These are phyloP conservation scores for Dicorynia guianensis DNA, from an alignment of 306 rosid species.

Conservation along the genomic window DNA sequence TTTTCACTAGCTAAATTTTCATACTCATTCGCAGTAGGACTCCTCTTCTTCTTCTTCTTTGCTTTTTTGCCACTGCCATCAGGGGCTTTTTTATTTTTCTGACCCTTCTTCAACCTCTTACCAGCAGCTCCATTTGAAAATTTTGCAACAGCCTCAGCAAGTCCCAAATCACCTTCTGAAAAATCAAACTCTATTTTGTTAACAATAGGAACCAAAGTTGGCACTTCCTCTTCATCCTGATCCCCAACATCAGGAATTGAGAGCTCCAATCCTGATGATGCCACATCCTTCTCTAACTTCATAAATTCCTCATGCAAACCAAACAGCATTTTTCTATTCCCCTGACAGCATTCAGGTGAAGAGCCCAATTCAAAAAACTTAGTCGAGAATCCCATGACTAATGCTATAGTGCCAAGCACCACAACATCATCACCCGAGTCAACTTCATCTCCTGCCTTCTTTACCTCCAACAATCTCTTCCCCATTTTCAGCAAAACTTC, in stretches of 20 bases:
- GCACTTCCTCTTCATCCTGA: conserved; percentile 64
- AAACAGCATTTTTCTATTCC: conserved; percentile 78
- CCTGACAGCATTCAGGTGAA: conserved; percentile 76
- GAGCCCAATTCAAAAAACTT: conserved; percentile 82
- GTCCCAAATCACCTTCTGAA: conserved; percentile 7
- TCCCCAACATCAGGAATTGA: conserved; percentile 52
- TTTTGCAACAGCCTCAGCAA: conserved; percentile 42
- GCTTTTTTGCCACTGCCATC: conserved; percentile 31
- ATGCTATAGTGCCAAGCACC: conserved; percentile 59
- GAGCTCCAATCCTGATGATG: conserved; percentile 59
- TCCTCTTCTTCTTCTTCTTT: conserved; percentile 48
- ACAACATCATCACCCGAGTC: conserved; percentile 50
- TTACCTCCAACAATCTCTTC: conserved; percentile 64
- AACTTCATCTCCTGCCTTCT: conserved; percentile 63
- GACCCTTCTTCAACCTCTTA: conserved; percentile 57
- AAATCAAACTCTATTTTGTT: conserved; percentile 44
- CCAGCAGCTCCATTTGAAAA: conserved; percentile 31
- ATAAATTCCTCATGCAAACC: conserved; percentile 69
- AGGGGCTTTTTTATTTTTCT: conserved; percentile 48
- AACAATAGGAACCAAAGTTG: conserved; percentile 60
- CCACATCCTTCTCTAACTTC: conserved; percentile 82
- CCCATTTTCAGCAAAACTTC: conserved; percentile 64
- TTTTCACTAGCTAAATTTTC: conserved; percentile 44
- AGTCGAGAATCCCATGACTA: conserved; percentile 61
- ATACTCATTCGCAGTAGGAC: conserved; percentile 29